Base-by-base conservation (phyloP, 257 asterid genomes). In the Nicotiana benthamiana region DNA sequence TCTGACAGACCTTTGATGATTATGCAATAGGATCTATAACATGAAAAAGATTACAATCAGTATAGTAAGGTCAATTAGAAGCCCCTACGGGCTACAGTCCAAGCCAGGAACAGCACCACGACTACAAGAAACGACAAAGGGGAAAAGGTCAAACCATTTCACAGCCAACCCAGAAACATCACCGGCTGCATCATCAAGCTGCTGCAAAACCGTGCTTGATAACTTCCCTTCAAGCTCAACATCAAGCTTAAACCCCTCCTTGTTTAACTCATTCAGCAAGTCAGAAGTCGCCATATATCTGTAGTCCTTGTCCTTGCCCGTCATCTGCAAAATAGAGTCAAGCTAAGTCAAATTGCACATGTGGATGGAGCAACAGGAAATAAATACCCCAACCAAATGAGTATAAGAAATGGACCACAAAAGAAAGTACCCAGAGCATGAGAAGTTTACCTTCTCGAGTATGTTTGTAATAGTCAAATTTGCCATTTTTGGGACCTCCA, bases 271-370 rank as follows among this genome's bases (percentile, higher is more conserved):
- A 83, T 90, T 91, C 30, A 96, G 94, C 89, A 96, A 96, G 89
- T 96, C 99, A 64, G 99, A 96, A 82, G 99, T 96, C 46, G 99
- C 99, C 99, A 96, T 96, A 82, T 96, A 96, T 90, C 99, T 89
- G 83, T 88, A 96, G 83, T 96, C 99, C 89, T 96, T 96, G 85
- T 96, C 99, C 88, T 96, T 96, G 72, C 99, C 99, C 1, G 97
- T 92, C 99, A 96, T 96, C 99, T 96, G 91, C 80, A 90, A 70
- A 77, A 70, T 68, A 51, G 30, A 61, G 51, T 60, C 64, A 68
- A 28, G 72, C 77, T n/a, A 57, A 52, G 57, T 77, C 54, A 72
- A 57, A 28, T 40, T 32, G 59, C n/a, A 67, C 30, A 80, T 46
- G 13, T 74, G 26, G 9, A 17, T n/a, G 60, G 51, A 77, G 53